Evolutionary conservation across 202 grass and related monocot species (phyloP).

Genomic region (Digitaria exilis): DNA sequence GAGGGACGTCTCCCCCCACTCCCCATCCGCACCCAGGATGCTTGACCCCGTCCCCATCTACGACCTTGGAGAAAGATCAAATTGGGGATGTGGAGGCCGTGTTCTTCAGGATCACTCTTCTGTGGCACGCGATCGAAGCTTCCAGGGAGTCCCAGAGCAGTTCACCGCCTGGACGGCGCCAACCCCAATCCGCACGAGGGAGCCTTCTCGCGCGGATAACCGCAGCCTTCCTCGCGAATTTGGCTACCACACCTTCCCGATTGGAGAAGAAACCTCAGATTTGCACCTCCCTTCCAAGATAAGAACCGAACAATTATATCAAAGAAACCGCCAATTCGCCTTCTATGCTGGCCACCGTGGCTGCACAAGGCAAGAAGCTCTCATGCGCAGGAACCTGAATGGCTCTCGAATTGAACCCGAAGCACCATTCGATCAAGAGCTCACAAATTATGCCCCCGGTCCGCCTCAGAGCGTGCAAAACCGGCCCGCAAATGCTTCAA

Average conservation of each 20-base stretch:
- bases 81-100: slow-evolving; percentile 8
- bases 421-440: slow-evolving; percentile 23
- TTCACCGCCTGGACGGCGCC: neutral
- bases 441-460: neutral
- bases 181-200: neutral
- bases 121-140: slow-evolving; percentile 13
- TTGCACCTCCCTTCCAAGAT: slow-evolving; percentile 20
- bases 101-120: neutral
- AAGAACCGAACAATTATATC: slow-evolving; percentile 26
- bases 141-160: neutral
- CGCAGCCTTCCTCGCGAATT: slow-evolving; percentile 17
- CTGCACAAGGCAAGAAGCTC: slow-evolving; percentile 15
- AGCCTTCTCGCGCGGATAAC: slow-evolving; percentile 3
- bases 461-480: slow-evolving; percentile 14
- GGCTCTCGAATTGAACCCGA: slow-evolving; percentile 3
- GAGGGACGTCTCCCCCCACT: slow-evolving; percentile 58
- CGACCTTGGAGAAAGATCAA: neutral
- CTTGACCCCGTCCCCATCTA: slow-evolving; percentile 78
- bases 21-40: slow-evolving; percentile 57
- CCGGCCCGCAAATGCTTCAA: slow-evolving; percentile 27
- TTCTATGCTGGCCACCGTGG: neutral
- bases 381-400: neutral
- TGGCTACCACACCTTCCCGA: neutral
- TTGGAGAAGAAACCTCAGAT: slow-evolving; percentile 30
- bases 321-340: slow-evolving; percentile 25